Conservation (phyloP, 148 eudicot species). For the Tetragonia tetragonoides region DNA sequence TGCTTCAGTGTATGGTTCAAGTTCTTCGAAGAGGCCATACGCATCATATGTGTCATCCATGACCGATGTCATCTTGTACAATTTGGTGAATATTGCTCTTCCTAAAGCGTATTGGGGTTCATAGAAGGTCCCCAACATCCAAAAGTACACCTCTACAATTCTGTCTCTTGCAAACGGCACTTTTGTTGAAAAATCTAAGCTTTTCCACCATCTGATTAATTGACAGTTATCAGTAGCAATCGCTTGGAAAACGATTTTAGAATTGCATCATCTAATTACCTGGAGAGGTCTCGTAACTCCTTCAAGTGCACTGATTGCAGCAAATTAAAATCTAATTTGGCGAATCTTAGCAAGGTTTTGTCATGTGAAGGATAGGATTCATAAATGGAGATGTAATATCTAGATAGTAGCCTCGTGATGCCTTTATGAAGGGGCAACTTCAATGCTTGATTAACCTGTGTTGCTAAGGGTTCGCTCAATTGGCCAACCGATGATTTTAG, state of each 20-base stretch:
- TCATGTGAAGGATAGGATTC: slow-evolving; percentile 1
- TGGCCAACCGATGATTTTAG: slow-evolving; percentile 10
- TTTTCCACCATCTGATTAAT: slow-evolving; percentile 33
- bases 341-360: slow-evolving; percentile 29
- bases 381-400: slow-evolving; percentile 40
- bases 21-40: slow-evolving; percentile 43
- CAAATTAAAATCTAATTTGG: slow-evolving; percentile 48
- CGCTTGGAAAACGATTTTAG: too few relatives aligned
- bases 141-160: slow-evolving; percentile 39
- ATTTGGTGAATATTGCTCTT: slow-evolving; percentile 4
- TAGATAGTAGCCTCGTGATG: slow-evolving; percentile 41
- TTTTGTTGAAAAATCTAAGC: slow-evolving; percentile 12
- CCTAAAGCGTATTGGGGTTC: slow-evolving; percentile 39
- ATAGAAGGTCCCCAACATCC: slow-evolving; percentile 31
- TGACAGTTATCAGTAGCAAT: background rate
- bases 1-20: slow-evolving; percentile 29
- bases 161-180: slow-evolving; percentile 36
- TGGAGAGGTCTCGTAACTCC: slow-evolving; percentile 36
- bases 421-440: slow-evolving; percentile 36
- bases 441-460: background rate
- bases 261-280: slow-evolving; percentile 19
- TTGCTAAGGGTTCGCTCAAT: slow-evolving; percentile 13
- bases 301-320: slow-evolving; percentile 36
- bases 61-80: too few relatives aligned
- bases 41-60: slow-evolving; percentile 10